Percentiles rank a stretch among this genome's conserved stretches.
Evolutionary conservation across 2,329 filamentous ascomycete species (phyloP).

Genomic region (Aspergillus sp.): DNA sequence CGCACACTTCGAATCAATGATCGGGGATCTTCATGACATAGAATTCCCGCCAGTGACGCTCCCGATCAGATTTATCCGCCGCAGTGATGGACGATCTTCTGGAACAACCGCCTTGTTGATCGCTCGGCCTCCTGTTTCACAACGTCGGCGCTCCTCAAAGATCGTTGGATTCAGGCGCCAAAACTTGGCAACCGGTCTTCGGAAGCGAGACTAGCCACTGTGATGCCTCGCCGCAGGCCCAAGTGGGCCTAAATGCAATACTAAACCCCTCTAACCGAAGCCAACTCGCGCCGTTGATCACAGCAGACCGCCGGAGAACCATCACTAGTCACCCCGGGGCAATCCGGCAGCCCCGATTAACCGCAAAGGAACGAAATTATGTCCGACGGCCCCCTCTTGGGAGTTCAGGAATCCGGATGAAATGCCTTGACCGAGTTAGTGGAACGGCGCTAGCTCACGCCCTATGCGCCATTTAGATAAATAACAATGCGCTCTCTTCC

Average conservation of each 20-base stretch:
- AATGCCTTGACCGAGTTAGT: neutral
- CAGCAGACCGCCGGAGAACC: constrained; percentile 4
- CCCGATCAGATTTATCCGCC: neutral
- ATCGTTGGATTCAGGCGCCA: too few species aligned
- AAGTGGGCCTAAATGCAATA: neutral
- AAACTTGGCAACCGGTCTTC: too few species aligned
- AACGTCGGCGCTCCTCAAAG: neutral
- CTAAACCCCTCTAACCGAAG: constrained; percentile 1
- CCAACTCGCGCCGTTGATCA: constrained; percentile 3
- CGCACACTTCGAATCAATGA: too few species aligned
- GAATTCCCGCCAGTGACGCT: neutral
- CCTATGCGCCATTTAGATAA: neutral
- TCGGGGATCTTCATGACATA: too few species aligned
- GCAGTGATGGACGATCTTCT: neutral
- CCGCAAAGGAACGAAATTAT: neutral
- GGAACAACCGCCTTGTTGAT: neutral
- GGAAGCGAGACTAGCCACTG: too few species aligned
- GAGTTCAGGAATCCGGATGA: neutral
- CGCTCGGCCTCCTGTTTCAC: neutral
- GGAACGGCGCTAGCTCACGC: neutral
- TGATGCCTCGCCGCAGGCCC: neutral
- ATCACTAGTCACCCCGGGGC: neutral
- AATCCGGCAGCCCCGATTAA: neutral
- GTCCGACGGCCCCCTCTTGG: neutral
- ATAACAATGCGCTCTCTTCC: neutral